phyloP scores from a whole-genome alignment of 176 grass and related monocot genomes.

The Eragrostis curvula region DNA sequence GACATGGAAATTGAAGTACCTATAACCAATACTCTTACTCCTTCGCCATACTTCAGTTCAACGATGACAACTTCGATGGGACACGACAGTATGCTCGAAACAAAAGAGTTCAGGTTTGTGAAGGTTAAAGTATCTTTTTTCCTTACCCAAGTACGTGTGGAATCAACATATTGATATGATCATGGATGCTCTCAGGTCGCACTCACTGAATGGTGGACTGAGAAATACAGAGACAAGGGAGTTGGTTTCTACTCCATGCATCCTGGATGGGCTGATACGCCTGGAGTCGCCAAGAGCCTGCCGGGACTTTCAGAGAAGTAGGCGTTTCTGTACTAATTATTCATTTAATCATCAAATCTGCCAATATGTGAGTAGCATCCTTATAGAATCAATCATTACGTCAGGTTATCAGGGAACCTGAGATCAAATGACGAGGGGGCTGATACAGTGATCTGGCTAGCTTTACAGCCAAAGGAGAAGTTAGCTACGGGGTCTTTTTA shows the following conservation, averaged over 20 bases:
- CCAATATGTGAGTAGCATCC: not conserved
- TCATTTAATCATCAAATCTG: not conserved
- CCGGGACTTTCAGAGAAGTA: conserved; percentile 74
- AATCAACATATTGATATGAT: not conserved
- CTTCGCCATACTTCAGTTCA: conserved; percentile 61
- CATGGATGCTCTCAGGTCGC: conserved; percentile 61
- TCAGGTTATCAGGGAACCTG: conserved; percentile 79
- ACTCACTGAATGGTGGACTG: conserved; percentile 83
- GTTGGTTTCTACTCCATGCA: conserved; percentile 92
- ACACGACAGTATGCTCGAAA: conserved; percentile 83
- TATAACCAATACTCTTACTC: not conserved
- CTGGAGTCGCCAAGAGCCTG: conserved; percentile 81
- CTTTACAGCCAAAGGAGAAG: conserved; percentile 80
- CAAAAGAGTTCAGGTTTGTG: conserved; percentile 90
- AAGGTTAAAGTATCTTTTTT: conserved; percentile 8
- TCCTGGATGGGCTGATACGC: conserved; percentile 91
- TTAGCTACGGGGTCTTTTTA: conserved; percentile 74
- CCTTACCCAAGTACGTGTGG: not conserved
- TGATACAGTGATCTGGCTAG: conserved; percentile 84
- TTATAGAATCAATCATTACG: not conserved
- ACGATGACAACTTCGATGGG: conserved; percentile 69
- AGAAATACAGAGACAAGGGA: conserved; percentile 62
- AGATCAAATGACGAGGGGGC: conserved; percentile 71
- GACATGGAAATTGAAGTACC: conserved; percentile 1
- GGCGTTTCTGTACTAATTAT: not conserved